phyloP scores from a whole-genome alignment of 306 rosid genomes.

The Prunus persica region Prunus_persica_NCBIv2 NC_034014.1:30165001-30165500 shows the following conservation, averaged over 20 bases:
- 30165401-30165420: slow-evolving; percentile 61
- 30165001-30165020: slow-evolving; percentile 60
- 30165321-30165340: slow-evolving; percentile 64
- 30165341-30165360: slow-evolving; percentile 71
- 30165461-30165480: slow-evolving; percentile 80
- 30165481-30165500: slow-evolving; percentile 62
- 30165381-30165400: slow-evolving; percentile 68
- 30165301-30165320: slow-evolving; percentile 65
- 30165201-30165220: slow-evolving; percentile 62
- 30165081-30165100: slow-evolving; percentile 63
- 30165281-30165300: slow-evolving; percentile 53
- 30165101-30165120: slow-evolving; percentile 91
- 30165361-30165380: slow-evolving; percentile 59
- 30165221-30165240: slow-evolving; percentile 55
- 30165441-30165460: slow-evolving; percentile 63
- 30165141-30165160: slow-evolving; percentile 70
- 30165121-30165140: slow-evolving; percentile 57
- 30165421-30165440: slow-evolving; percentile 68
- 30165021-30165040: slow-evolving; percentile 56
- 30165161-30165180: slow-evolving; percentile 43
- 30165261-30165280: slow-evolving; percentile 57
- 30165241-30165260: slow-evolving; percentile 62
- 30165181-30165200: slow-evolving; percentile 59
- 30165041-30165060: slow-evolving; percentile 61
- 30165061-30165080: slow-evolving; percentile 57